phyloP scores from a whole-genome alignment of 208 protist genomes.

The Leptomonas pyrrhocoris region DNA sequence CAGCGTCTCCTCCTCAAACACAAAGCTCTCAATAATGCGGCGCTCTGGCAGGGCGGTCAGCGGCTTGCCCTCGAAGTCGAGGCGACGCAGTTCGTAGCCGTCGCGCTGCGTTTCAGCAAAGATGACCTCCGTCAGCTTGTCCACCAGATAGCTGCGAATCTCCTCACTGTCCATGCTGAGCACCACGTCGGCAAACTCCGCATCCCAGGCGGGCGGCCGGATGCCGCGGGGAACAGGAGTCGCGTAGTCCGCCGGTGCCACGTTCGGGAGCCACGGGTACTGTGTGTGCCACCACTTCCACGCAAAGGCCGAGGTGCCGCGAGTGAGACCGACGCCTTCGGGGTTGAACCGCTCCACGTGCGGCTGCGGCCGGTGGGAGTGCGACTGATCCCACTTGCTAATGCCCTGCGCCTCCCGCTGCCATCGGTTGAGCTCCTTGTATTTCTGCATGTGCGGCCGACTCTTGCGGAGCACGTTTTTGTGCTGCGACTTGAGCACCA shows the following conservation, averaged over 20 bases:
- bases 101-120: slow-evolving; percentile 87
- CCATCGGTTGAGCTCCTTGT: slow-evolving; percentile 89
- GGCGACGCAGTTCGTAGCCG: slow-evolving; percentile 89
- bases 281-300: slow-evolving; percentile 94
- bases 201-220: slow-evolving; percentile 78
- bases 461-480: slow-evolving; percentile 81
- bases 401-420: slow-evolving; percentile 91
- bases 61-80: slow-evolving; percentile 93
- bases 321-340: slow-evolving; percentile 81
- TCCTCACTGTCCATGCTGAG: slow-evolving; percentile 78
- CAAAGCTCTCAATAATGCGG: slow-evolving; percentile 87
- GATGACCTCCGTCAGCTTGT: slow-evolving; percentile 88
- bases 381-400: slow-evolving; percentile 87
- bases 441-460: slow-evolving; percentile 87
- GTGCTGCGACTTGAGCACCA: slow-evolving; percentile 73
- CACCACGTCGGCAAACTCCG: slow-evolving; percentile 76
- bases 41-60: slow-evolving; percentile 87
- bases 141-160: slow-evolving; percentile 69
- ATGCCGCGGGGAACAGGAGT: slow-evolving; percentile 40
- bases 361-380: slow-evolving; percentile 84
- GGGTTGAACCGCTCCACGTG: slow-evolving; percentile 89
- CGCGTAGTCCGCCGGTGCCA: slow-evolving; percentile 59
- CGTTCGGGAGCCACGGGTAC: slow-evolving; percentile 90
- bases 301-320: slow-evolving; percentile 73
- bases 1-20: slow-evolving; percentile 91